Base-by-base conservation (phyloP, 495 filamentous ascomycete genomes). In the Aspergillus bertholletiae region DNA sequence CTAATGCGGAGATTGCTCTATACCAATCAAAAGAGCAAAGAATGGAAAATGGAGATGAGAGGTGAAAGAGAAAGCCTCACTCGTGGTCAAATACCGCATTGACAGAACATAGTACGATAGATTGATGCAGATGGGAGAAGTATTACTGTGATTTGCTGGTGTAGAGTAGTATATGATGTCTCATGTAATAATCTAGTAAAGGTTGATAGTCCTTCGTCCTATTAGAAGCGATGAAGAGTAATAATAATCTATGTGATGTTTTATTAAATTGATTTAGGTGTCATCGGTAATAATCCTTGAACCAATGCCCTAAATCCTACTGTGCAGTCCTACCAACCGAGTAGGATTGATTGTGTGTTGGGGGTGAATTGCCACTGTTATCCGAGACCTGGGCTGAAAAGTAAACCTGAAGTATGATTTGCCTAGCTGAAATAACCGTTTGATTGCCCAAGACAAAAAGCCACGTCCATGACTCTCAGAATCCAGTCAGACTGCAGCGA, bases 1-100 rank as follows among this genome's bases (percentile, higher is more conserved):
- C n/a, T n/a, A n/a, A 61, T 61, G 54, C 59, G 54, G 55, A 57
- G 54, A 55, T 39, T 41, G 3, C 12, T 20, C 18, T 52, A 49
- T 57, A 22, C 55, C 55, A 57, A 57, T 52, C 17, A 22, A 1
- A 43, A 22, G 7, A 9, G 3, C 5, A 20, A 18, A 22, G 39
- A 43, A 7, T 13, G 7, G 41, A 30, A 45, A 35, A 28, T 4
- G n/a, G 39, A 23, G 37, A 46, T 18, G 30, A 17, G 8, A 28
- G 37, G 17, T 40, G 8, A 22, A 7, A 43, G 39, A 18, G 18
- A 22, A 22, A 43, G n/a, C 39, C 7, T 43, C 20, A 35, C 46
- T 49, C 46, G 18, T 49, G 46, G 46, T 27, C 46, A 23, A 49
- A 11, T 22, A 49, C 7, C 46, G 46, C 46, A 37, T 49, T 20